Evolutionary conservation across 2,329 filamentous ascomycete genomes (phyloP).

Genomic region (Chrysoporthe puriensis): DNA sequence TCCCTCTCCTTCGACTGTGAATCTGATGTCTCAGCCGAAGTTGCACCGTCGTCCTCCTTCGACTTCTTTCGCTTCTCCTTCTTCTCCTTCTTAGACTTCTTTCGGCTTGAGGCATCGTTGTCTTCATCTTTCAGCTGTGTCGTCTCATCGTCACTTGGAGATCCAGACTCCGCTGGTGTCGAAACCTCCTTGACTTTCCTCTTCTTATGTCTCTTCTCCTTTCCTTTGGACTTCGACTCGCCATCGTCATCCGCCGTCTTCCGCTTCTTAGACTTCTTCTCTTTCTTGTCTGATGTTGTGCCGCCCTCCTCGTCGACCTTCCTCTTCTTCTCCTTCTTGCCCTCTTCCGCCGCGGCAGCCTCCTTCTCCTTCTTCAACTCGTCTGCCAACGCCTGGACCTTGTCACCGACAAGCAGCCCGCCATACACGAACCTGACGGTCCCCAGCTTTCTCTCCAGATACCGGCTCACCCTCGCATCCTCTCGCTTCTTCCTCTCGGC

Average conservation of each 20-base stretch:
- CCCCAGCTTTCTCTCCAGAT: constrained; percentile 76
- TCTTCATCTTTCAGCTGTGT: constrained; percentile 32
- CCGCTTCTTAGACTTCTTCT: constrained; percentile 55
- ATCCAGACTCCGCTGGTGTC: constrained; percentile 34
- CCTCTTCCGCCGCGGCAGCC: constrained; percentile 24
- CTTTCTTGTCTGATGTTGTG: constrained; percentile 39
- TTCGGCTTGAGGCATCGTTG: constrained; percentile 33
- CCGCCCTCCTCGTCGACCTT: constrained; percentile 34
- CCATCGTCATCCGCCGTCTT: constrained; percentile 48
- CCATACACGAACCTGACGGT: constrained; percentile 84
- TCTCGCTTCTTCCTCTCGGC: constrained; percentile 70
- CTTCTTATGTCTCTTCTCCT: constrained; percentile 50
- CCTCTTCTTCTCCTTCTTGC: constrained; percentile 31
- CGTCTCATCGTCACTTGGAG: constrained; percentile 31
- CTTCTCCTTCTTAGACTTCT: constrained; percentile 33
- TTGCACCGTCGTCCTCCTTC: constrained; percentile 39
- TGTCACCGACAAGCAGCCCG: constrained; percentile 68
- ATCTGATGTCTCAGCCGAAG: constrained; percentile 29
- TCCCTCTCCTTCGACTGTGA: constrained; percentile 28
- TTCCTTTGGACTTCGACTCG: constrained; percentile 50
- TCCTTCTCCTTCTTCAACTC: constrained; percentile 34
- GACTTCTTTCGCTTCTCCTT: constrained; percentile 40
- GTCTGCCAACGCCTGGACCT: constrained; percentile 52
- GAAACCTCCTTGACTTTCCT: constrained; percentile 46
- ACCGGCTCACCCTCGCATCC: constrained; percentile 72